These are phyloP conservation scores for Epicoccum sorghinum DNA, from an alignment of 2,329 filamentous ascomycete genomes.

Conservation along the genomic window DNA sequence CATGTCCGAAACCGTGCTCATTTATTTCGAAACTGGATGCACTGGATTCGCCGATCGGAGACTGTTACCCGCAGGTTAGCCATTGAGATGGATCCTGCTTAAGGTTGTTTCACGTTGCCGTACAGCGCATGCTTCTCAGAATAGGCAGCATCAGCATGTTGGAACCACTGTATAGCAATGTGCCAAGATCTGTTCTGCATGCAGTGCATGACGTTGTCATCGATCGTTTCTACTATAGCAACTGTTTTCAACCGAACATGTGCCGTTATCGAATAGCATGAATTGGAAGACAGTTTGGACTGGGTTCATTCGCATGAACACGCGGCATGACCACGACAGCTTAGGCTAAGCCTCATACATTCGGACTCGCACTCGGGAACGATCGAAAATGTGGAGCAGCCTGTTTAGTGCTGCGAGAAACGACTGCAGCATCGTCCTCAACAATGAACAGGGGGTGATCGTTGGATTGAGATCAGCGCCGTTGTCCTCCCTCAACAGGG, in stretches of 20 bases:
- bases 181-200: constrained; percentile 6
- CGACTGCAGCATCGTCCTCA: constrained; percentile 5
- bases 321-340: neutral
- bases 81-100: constrained; percentile 5
- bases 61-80: constrained; percentile 4
- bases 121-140: constrained; percentile 11
- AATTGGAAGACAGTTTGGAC: neutral
- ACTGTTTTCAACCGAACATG: constrained; percentile 6
- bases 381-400: neutral
- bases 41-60: constrained; percentile 17
- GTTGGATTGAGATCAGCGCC: constrained; percentile 14
- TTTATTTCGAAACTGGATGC: constrained; percentile 26
- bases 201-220: constrained; percentile 4
- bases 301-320: neutral
- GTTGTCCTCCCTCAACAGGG: constrained; percentile 1
- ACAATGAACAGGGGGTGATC: neutral
- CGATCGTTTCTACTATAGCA: neutral
- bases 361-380: neutral
- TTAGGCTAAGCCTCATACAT: neutral
- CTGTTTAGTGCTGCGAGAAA: constrained; percentile 17
- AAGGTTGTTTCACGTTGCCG: constrained; percentile 13
- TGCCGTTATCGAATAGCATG: neutral
- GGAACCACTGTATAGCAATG: neutral
- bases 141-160: neutral
- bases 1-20: constrained; percentile 10